Evolutionary conservation across 1,284 basidiomycete species (phyloP), one percentile per base, ranked within the genome.

Genomic region (Ceratobasidium sp.): DNA sequence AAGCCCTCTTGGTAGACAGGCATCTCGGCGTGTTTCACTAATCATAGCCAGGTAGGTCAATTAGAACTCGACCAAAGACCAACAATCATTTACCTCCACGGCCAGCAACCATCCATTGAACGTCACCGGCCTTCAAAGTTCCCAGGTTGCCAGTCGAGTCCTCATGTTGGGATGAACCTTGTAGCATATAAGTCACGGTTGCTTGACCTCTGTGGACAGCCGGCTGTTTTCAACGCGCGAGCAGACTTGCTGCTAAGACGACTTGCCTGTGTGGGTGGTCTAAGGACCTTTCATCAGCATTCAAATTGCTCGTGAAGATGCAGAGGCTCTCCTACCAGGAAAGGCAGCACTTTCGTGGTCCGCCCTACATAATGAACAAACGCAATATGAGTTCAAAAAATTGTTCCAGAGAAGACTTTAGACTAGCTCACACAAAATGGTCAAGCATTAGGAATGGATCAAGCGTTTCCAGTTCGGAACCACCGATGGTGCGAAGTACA

Each of bases 51-150:
- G 60, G 30, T 14, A 30, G 8, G 16, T 62, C 16, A 38, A 33
- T 59, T 59, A 14, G 20, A 16, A 33, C 5, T 5, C 57, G 16
- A 23, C 10, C 12, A 1, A 38, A n/a, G n/a, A 2, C 16, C 14
- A 38, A 6, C 30, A 33, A 18, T 33, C 30, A 12, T 30, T 44
- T 46, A 71, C 69, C 69, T 12, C 55, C 55, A 14, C 69, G 55
- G 12, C 69, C 69, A n/a, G 69, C 69, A 44, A 71, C 55, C 55
- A 59, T 71, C 69, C 55, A 59, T 33, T 71, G 69, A 16, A 69
- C 69, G 38, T 71, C 69, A 8, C 69, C 69, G 23, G 69, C 35
- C 8, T 30, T n/a, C 41, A 71, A 23, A 35, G 38, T 48, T 35
- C 69, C 69, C 38, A 59, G n/a, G 41, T 41, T 57, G 20, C 69